phyloP scores from a whole-genome alignment of 2,329 filamentous ascomycete genomes.

The Aspergillus fructus region DNA sequence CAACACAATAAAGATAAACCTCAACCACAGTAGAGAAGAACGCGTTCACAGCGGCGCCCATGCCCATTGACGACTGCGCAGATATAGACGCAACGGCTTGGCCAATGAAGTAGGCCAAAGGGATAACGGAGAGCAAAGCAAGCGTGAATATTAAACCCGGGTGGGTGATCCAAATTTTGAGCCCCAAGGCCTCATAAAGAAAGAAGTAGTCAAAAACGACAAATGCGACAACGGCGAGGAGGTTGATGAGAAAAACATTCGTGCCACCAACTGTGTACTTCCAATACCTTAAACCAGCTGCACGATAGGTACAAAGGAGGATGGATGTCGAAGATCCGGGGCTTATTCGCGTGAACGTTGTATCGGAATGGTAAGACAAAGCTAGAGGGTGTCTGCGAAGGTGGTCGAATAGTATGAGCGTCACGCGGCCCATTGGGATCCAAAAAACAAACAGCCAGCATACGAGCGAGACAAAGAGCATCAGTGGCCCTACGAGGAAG shows the following conservation, averaged over 20 bases:
- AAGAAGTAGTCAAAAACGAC: conserved; percentile 91
- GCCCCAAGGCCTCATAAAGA: conserved; percentile 65
- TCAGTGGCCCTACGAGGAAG: conserved; percentile 79
- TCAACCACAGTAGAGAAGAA: conserved; percentile 98
- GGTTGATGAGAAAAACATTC: conserved; percentile 98
- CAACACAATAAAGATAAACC: conserved; percentile 95
- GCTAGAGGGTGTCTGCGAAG: conserved; percentile 89
- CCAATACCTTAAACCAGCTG: conserved; percentile 94
- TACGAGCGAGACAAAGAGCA: conserved; percentile 80
- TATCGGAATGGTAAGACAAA: conserved; percentile 87
- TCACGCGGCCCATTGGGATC: conserved; percentile 98
- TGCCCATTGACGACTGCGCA: conserved; percentile 95
- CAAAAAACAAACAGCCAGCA: conserved; percentile 98
- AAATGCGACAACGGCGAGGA: conserved; percentile 90
- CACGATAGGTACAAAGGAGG: conserved; percentile 92
- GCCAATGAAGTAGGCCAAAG: conserved; percentile 95
- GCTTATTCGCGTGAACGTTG: conserved; percentile 67
- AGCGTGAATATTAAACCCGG: conserved; percentile 83
- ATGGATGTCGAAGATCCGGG: conserved; percentile 79
- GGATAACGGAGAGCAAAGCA: conserved; percentile 87
- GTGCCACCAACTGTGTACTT: conserved; percentile 98
- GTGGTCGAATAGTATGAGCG: conserved; percentile 84
- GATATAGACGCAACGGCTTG: conserved; percentile 98
- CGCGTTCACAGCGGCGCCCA: conserved; percentile 94
- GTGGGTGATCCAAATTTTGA: conserved; percentile 73